phyloP scores from a whole-genome alignment of 2,329 filamentous ascomycete genomes.

The Truncatella angustata region DNA sequence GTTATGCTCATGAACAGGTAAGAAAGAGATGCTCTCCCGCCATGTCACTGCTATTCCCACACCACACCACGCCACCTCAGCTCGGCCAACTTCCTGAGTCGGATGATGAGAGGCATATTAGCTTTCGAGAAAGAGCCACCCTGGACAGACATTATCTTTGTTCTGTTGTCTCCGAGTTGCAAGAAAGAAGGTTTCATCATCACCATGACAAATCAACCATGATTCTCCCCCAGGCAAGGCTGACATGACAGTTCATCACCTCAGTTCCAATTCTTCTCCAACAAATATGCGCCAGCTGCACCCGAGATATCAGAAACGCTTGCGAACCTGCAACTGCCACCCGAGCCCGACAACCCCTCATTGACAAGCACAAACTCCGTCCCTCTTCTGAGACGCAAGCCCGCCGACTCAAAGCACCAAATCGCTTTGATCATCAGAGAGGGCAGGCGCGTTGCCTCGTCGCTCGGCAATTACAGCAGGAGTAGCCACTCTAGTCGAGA shows the following conservation, averaged over 20 bases:
- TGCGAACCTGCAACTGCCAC: slow-evolving; percentile 64
- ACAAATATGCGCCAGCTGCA: slow-evolving; percentile 65
- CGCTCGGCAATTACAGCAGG: slow-evolving; percentile 49
- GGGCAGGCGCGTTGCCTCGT: slow-evolving; percentile 57
- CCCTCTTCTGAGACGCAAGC: slow-evolving; percentile 51
- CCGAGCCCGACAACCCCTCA: slow-evolving; percentile 45
- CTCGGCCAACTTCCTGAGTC: slow-evolving; percentile 11
- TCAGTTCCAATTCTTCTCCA: slow-evolving; percentile 63
- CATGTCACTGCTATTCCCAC: slow-evolving; percentile 18
- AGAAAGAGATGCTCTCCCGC: no score
- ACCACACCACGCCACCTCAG: background rate
- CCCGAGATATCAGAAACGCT: slow-evolving; percentile 66
- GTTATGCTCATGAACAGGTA: slow-evolving; percentile 67
- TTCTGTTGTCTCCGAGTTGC: slow-evolving; percentile 39
- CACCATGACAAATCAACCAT: background rate
- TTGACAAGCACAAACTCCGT: slow-evolving; percentile 49
- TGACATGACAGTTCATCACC: background rate
- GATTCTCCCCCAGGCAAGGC: no score
- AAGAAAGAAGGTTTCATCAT: background rate
- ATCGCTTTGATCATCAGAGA: slow-evolving; percentile 64
- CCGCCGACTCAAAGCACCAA: slow-evolving; percentile 50
- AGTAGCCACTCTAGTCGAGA: slow-evolving; percentile 49
- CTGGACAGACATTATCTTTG: no score
- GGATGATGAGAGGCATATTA: slow-evolving; percentile 57
- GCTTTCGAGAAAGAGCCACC: slow-evolving; percentile 81